Conservation (phyloP, 148 eudicot genomes). For the Euryodendron excelsum region DNA sequence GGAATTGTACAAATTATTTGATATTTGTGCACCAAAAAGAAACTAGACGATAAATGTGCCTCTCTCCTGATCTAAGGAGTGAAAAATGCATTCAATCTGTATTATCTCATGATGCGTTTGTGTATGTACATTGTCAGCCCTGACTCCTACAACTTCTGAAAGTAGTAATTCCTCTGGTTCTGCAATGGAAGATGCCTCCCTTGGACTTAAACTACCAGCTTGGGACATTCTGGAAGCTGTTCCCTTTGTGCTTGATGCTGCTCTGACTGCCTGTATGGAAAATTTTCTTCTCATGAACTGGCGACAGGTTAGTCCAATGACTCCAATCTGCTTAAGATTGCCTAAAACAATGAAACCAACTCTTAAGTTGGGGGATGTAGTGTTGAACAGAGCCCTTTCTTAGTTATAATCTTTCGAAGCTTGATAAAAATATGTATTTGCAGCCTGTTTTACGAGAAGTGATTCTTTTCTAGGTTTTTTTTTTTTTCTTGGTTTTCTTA, state of each 20-base stretch:
- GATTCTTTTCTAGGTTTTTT: background rate
- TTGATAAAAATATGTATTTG: background rate
- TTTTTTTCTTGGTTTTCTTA: background rate
- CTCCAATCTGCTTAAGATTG: constrained; percentile 5
- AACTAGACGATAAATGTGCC: background rate
- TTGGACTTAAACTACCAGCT: constrained; percentile 72
- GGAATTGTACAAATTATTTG: background rate
- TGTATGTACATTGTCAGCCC: constrained; percentile 19
- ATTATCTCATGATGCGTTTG: background rate
- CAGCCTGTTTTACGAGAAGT: background rate
- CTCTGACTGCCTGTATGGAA: constrained; percentile 87
- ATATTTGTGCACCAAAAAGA: background rate
- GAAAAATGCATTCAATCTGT: background rate
- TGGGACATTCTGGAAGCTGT: constrained; percentile 98
- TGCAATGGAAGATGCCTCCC: constrained; percentile 58
- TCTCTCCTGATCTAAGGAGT: background rate
- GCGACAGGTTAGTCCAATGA: constrained; percentile 83
- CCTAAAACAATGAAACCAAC: background rate
- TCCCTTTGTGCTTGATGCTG: constrained; percentile 94
- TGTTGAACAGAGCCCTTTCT: background rate
- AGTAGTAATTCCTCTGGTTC: constrained; percentile 77
- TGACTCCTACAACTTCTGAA: constrained; percentile 55
- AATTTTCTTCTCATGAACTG: constrained; percentile 83
- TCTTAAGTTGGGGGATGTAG: background rate
- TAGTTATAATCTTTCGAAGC: background rate